Evolutionary conservation across 306 rosid species (phyloP).

Genomic region (Cicer yamashitae): DNA sequence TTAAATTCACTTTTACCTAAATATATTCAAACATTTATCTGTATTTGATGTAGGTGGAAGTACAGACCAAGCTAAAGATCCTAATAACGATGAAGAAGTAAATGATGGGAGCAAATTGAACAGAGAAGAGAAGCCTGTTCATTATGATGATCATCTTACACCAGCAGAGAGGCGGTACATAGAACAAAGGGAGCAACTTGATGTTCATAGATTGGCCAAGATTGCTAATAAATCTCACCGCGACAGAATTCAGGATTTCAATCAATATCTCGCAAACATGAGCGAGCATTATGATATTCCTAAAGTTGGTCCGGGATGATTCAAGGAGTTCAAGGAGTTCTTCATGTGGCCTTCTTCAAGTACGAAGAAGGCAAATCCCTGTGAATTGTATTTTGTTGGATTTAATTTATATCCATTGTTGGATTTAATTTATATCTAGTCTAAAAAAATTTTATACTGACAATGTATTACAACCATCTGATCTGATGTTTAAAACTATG

Average conservation of each 20-base stretch:
- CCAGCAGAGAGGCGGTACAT: conserved; percentile 92
- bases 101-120: conserved; percentile 49
- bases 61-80: conserved; percentile 53
- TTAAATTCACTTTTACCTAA: too few relatives aligned
- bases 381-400: conserved; percentile 31
- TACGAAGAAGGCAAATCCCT: conserved; percentile 24
- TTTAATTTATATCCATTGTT: too few relatives aligned
- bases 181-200: conserved; percentile 87
- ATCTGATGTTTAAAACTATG: too few relatives aligned
- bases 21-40: not conserved
- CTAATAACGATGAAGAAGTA: conserved; percentile 61
- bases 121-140: conserved; percentile 64
- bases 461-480: too few relatives aligned
- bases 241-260: conserved; percentile 94
- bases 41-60: conserved; percentile 61
- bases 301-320: conserved; percentile 93
- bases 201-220: conserved; percentile 82
- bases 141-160: conserved; percentile 76
- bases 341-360: too few relatives aligned
- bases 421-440: too few relatives aligned
- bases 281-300: conserved; percentile 99
- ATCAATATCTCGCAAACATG: conserved; percentile 95
- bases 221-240: conserved; percentile 89
- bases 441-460: too few relatives aligned
- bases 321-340: not conserved